These are phyloP conservation scores for Phycomyces blakesleeanus DNA, from an alignment of 192 early-diverging fungal species.

Conservation along the genomic window DNA sequence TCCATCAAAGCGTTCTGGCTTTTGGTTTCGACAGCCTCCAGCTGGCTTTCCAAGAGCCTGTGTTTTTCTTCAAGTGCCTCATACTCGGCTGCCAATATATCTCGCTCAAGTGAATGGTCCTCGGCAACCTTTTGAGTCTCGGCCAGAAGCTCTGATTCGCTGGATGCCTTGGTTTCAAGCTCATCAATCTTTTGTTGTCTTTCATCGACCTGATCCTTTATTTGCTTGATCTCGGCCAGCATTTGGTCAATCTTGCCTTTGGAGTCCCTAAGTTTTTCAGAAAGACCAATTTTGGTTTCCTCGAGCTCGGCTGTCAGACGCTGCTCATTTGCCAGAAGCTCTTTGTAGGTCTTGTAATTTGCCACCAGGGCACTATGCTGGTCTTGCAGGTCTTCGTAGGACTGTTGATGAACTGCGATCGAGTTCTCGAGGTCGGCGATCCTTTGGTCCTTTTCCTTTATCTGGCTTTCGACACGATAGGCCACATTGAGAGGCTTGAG, in stretches of 20 bases:
- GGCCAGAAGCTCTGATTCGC: background rate
- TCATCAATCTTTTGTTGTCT: background rate
- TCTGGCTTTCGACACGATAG: conserved; percentile 6
- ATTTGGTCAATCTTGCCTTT: too few relatives aligned
- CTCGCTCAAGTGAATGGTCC: background rate
- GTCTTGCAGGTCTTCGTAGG: background rate
- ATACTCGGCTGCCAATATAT: background rate
- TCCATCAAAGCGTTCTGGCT: background rate
- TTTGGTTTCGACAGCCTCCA: background rate
- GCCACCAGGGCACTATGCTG: background rate
- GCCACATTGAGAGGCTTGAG: conserved; percentile 17
- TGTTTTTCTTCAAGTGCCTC: background rate
- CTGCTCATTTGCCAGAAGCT: background rate
- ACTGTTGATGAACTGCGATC: conserved; percentile 4
- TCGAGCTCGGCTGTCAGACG: background rate
- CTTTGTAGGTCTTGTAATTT: background rate
- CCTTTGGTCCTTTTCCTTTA: conserved; percentile 15
- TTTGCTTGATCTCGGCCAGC: background rate
- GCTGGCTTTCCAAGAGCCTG: background rate
- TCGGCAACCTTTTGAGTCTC: background rate
- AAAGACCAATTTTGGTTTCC: background rate
- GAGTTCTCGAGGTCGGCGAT: conserved; percentile 9
- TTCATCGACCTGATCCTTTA: background rate
- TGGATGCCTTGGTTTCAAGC: background rate
- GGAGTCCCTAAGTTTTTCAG: too few relatives aligned